Conservation (phyloP, 1,284 basidiomycete species). For the Entoloma clypeatum region DNA sequence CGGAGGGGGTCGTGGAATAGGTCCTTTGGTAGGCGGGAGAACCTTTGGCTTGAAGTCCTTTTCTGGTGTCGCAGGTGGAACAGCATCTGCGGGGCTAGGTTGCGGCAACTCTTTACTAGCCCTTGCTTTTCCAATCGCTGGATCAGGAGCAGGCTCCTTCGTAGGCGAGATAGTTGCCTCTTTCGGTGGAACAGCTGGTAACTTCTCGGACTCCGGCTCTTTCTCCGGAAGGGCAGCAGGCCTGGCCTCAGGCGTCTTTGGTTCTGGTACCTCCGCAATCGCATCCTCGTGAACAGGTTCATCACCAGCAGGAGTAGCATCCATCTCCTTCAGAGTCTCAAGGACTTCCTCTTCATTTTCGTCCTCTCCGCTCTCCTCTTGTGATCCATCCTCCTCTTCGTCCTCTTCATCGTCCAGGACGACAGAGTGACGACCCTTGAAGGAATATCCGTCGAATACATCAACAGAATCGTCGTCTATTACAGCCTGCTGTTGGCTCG, state of each 20-base stretch:
- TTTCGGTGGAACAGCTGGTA: slow-evolving; percentile 16
- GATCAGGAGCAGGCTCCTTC: slow-evolving; percentile 20
- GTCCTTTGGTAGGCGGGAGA: slow-evolving; percentile 24
- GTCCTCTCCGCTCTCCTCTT: slow-evolving; percentile 36
- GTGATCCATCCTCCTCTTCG: slow-evolving; percentile 42
- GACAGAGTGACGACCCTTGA: slow-evolving; percentile 79
- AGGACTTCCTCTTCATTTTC: slow-evolving; percentile 33
- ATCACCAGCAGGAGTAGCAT: slow-evolving; percentile 11
- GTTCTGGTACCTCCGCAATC: slow-evolving; percentile 43
- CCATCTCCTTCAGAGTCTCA: slow-evolving; percentile 22
- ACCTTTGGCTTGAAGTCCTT: slow-evolving; percentile 25
- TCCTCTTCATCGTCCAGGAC: slow-evolving; percentile 69
- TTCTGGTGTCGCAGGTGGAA: slow-evolving; percentile 19
- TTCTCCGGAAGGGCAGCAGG: slow-evolving; percentile 42
- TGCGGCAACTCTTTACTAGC: slow-evolving; percentile 22
- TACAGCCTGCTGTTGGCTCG: slow-evolving; percentile 25
- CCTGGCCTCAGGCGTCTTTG: slow-evolving; percentile 71
- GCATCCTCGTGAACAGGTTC: slow-evolving; percentile 34
- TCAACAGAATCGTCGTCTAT: slow-evolving; percentile 56
- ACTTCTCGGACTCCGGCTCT: slow-evolving; percentile 19
- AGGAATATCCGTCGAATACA: slow-evolving; percentile 86
- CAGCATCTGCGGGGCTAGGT: slow-evolving; percentile 15
- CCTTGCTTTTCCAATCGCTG: slow-evolving; percentile 16
- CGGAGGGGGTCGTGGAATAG: slow-evolving; percentile 17
- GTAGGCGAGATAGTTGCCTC: slow-evolving; percentile 8